Conservation (phyloP, 768 basidiomycete genomes). For the Boletus patriciae region DNA sequence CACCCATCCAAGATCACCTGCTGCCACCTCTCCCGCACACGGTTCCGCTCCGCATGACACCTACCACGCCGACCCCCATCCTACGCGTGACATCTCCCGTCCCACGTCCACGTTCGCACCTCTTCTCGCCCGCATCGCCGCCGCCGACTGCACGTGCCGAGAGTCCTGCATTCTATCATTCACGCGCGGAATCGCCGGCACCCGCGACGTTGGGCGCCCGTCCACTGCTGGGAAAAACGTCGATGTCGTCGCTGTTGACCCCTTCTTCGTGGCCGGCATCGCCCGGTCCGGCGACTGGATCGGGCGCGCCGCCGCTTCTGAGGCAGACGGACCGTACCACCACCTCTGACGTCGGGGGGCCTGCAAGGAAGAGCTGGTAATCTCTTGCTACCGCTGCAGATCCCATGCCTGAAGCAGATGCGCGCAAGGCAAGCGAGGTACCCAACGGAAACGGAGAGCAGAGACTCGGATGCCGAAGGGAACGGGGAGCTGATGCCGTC, state of each 20-base stretch:
- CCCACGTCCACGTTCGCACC: slow-evolving; percentile 36
- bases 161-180: slow-evolving; percentile 24
- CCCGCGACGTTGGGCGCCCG: slow-evolving; percentile 8
- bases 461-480: not conserved
- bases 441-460: slow-evolving; percentile 1
- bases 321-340: slow-evolving; percentile 41
- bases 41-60: slow-evolving; percentile 27
- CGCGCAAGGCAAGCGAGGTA: not conserved
- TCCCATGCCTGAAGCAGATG: not conserved
- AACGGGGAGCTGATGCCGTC: not conserved
- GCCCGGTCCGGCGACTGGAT: slow-evolving; percentile 27
- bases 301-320: slow-evolving; percentile 56
- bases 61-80: slow-evolving; percentile 28
- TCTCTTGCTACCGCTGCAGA: not conserved
- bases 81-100: slow-evolving; percentile 17
- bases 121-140: slow-evolving; percentile 23
- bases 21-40: slow-evolving; percentile 21
- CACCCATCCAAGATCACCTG: slow-evolving; percentile 3
- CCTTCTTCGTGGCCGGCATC: slow-evolving; percentile 37
- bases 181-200: slow-evolving; percentile 27
- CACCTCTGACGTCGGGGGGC: slow-evolving; percentile 17
- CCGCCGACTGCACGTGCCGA: slow-evolving; percentile 35
- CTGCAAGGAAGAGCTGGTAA: slow-evolving; percentile 3
- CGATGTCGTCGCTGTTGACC: slow-evolving; percentile 30
- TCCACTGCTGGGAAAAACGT: slow-evolving; percentile 13